Base-by-base conservation (phyloP, 2,329 filamentous ascomycete species). In the Aspergillus tanneri region DNA sequence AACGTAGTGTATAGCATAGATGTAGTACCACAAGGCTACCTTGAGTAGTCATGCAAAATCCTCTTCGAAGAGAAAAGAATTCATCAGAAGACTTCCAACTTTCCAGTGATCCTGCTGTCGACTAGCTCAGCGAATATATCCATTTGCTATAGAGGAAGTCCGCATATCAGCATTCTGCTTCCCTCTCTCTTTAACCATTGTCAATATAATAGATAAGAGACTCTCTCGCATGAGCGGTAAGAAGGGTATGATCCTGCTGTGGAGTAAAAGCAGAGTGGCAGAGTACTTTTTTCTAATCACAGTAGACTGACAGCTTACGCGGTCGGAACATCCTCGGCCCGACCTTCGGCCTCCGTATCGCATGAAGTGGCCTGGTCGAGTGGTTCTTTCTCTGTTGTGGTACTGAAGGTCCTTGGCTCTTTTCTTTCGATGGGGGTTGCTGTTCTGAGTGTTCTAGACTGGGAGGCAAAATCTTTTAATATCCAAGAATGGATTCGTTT, bases 401-500 rank as follows among this genome's bases (percentile, higher is more conserved):
- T 55, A 51, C 45, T 48, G 44, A 41, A 43, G 46, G 38, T 46
- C 42, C 36, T 52, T 49, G 46, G 53, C 43, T 50, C 53, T 39
- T 50, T 49, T 40, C 52, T 45, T 51, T 53, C 56, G 55, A 58
- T 64, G 61, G 62, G 59, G 63, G 43, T n/a, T 35, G 52, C 18
- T 40, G 47, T 25, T 28, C 41, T 60, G 52, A 56, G 34, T 51
- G 22, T 38, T 41, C 32, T 27, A 30, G 30, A 16, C 16, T 34
- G 6, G 14, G 19, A 34, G 19, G 30, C 24, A 16, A 39, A 47
- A 16, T 41, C 43, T 32, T 36, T 27, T n/a, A 37, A 32, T 19
- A 25, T 43, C 22, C 30, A 37, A 56, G 54, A 41, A 76, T 76
- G 73, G 73, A 76, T 56, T 64, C 66, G 24, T 69, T 75, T 46